Percentiles rank a stretch among this genome's conserved stretches.
Evolutionary conservation across 176 grass and related monocot genomes (phyloP).

Genomic region (Oryza brachyantha): DNA sequence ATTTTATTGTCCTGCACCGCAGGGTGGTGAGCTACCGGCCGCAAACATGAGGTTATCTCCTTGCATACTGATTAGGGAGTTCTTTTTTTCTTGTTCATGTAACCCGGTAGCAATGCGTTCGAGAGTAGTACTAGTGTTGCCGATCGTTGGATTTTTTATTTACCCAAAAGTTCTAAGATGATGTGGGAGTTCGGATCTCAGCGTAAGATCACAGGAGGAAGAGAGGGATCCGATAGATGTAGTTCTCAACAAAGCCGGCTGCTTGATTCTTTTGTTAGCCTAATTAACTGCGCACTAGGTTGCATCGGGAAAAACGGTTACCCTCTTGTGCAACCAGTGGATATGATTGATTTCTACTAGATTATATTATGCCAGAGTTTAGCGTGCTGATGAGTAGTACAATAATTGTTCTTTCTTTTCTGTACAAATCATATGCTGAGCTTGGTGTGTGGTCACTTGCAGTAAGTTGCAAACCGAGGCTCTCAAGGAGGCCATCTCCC

Average conservation of each 20-base stretch:
- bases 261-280: not conserved
- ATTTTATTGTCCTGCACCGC: not conserved
- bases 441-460: conserved; percentile 13
- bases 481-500: conserved; percentile 57
- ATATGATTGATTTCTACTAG: too few relatives aligned
- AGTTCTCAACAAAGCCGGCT: not conserved
- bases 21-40: not conserved
- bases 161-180: too few relatives aligned
- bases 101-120: not conserved
- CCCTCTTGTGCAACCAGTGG: not conserved
- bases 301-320: too few relatives aligned
- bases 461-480: conserved; percentile 63
- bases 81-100: not conserved
- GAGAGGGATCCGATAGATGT: not conserved
- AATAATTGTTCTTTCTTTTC: too few relatives aligned
- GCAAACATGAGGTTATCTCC: conserved; percentile 43
- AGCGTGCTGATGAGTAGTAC: not conserved
- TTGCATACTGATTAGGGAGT: not conserved
- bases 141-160: not conserved
- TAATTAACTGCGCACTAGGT: too few relatives aligned
- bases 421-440: not conserved
- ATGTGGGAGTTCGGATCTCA: too few relatives aligned
- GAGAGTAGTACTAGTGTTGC: not conserved
- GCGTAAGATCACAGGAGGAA: too few relatives aligned
- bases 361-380: not conserved